A percentile compares a stretch with the other conserved stretches of the same genome.
Conservation (phyloP, 768 basidiomycete genomes). For the Boletus bicolor region DNA sequence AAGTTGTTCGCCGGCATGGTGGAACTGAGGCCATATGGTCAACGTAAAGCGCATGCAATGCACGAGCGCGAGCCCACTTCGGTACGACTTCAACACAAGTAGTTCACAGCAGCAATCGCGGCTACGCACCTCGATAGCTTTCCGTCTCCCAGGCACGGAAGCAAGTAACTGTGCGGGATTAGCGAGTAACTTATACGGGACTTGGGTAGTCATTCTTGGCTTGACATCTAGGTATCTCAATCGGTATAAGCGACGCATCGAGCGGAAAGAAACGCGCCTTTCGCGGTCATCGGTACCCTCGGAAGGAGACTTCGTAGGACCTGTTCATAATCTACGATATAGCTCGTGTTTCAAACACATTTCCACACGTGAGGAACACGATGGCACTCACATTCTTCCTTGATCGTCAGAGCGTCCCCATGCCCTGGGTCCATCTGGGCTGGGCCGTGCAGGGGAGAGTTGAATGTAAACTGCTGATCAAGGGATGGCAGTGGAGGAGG, state of each 20-base stretch:
- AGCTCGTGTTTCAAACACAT: not conserved
- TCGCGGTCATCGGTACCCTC: constrained; percentile 42
- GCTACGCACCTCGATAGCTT: constrained; percentile 45
- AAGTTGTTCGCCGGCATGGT: constrained; percentile 17
- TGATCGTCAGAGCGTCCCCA: not conserved
- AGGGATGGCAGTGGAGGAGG: constrained; percentile 27
- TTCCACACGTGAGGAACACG: not conserved
- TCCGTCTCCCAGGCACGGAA: constrained; percentile 42
- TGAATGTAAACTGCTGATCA: constrained; percentile 18
- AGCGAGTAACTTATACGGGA: constrained; percentile 40
- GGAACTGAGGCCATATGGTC: constrained; percentile 22
- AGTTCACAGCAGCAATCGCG: not conserved
- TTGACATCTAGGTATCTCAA: constrained; percentile 33
- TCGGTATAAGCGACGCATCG: not conserved
- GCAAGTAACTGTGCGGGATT: constrained; percentile 33
- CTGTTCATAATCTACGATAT: constrained; percentile 31
- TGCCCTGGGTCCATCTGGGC: not conserved
- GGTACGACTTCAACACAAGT: not conserved
- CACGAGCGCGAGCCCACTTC: constrained; percentile 47
- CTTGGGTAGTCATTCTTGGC: constrained; percentile 23
- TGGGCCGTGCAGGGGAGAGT: not conserved
- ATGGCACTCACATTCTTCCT: constrained; percentile 21
- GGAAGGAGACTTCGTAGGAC: constrained; percentile 37
- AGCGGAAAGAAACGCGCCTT: constrained; percentile 30
- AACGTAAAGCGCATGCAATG: constrained; percentile 38